Evolutionary conservation across 2,329 filamentous ascomycete genomes (phyloP), one percentile per base, ranked within the genome.

Genomic region (Epicoccum nigrum): DNA sequence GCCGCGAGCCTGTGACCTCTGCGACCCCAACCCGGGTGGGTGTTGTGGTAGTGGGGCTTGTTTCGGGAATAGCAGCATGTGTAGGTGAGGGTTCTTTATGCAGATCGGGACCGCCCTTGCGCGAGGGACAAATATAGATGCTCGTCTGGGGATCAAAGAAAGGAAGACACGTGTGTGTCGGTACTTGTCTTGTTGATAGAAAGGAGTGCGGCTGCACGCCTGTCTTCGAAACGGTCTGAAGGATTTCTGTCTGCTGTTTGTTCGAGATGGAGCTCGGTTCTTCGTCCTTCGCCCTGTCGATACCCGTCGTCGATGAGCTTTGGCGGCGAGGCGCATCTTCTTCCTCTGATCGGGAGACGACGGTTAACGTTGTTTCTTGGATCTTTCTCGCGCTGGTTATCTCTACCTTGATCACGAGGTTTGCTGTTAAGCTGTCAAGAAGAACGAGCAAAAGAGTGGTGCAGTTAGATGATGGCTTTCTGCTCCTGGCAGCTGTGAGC

Each of bases 281-380:
- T 4, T 3, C 19, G 4, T 20, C 13, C 20, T 8, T 7, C 17
- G 7, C 9, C 7, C 58, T 59, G 34, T 59, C 37, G 23, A 61
- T 51, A 51, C 38, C 11, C 33, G 41, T 46, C 15, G 33, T 52
- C 23, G 20, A 53, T 19, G 8, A 19, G 7, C 33, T 65, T 16
- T 46, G 58, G 35, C 51, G 46, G 43, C 57, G 60, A 43, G 47
- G 51, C 31, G 54, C 41, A 1, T 45, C 41, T 6, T 35, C 53
- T 1, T 48, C 62, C 21, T 54, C 16, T 2, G 52, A 59, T 23
- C 59, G 54, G 6, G 58, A 57, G 6, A 62, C 55, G 4, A 45
- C 65, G 13, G 39, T 66, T 8, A 62, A 56, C 33, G 44, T 65
- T 7, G 58, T 66, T 5, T 68, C 65, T n/a, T 70, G 67, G 67